A percentile compares a stretch with the other conserved stretches of the same genome.
These are phyloP conservation scores for Lactifluus pinguis DNA, from an alignment of 768 basidiomycete species.

Conservation along the genomic window DNA sequence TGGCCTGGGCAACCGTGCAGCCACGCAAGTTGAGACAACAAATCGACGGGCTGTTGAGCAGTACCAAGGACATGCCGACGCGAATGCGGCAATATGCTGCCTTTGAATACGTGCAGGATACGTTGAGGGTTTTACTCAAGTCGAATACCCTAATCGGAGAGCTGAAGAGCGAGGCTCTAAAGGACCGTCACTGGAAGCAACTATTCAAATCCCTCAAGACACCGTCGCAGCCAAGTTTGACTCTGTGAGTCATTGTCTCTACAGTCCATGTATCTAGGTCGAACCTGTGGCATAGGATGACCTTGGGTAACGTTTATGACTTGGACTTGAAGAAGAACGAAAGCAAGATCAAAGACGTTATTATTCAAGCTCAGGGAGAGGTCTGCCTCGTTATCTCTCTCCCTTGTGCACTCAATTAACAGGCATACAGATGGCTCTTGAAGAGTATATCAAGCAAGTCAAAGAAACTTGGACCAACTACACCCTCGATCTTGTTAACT, in stretches of 20 bases:
- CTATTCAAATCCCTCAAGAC: constrained; percentile 83
- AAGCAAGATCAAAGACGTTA: constrained; percentile 82
- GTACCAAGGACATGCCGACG: constrained; percentile 99
- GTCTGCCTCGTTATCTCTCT: constrained; percentile 30
- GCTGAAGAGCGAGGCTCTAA: constrained; percentile 92
- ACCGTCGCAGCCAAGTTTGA: constrained; percentile 64
- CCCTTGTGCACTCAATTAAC: constrained; percentile 25
- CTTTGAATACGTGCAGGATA: constrained; percentile 95
- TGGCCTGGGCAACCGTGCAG: constrained; percentile 86
- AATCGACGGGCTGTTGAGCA: constrained; percentile 80
- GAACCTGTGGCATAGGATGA: constrained; percentile 54
- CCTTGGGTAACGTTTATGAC: constrained; percentile 93
- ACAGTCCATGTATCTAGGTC: background rate
- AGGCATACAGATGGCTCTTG: constrained; percentile 73
- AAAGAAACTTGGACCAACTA: constrained; percentile 97
- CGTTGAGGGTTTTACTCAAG: constrained; percentile 77
- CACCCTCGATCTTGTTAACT: constrained; percentile 92
- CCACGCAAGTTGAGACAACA: constrained; percentile 92
- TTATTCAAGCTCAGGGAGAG: constrained; percentile 96
- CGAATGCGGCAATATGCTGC: constrained; percentile 99
- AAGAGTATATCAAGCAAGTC: constrained; percentile 93
- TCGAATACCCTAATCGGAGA: constrained; percentile 86
- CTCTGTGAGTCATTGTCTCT: constrained; percentile 40
- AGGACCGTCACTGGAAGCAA: constrained; percentile 98
- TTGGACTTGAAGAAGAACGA: constrained; percentile 95